Conservation (phyloP, 371 early-diverging fungal species). For the Phascolomyces articulosus region DNA sequence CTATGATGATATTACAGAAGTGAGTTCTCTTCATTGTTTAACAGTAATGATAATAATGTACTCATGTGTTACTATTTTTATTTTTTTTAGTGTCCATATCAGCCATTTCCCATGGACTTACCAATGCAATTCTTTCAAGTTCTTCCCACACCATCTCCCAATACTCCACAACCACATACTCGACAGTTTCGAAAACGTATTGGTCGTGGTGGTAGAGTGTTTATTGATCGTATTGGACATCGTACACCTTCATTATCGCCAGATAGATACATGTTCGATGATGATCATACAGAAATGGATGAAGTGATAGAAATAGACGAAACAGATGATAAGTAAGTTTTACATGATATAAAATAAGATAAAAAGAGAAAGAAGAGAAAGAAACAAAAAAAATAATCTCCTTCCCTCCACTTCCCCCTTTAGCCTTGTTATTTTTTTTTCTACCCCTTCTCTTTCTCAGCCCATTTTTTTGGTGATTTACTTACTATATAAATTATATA, state of each 20-base stretch:
- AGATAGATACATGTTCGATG: constrained; percentile 42
- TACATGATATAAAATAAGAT: too few relatives aligned
- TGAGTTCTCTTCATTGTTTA: too few relatives aligned
- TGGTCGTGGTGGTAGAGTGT: constrained; percentile 67
- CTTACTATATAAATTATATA: not conserved
- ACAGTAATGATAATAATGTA: too few relatives aligned
- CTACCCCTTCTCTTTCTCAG: not conserved
- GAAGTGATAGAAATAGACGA: constrained; percentile 30
- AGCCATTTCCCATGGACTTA: constrained; percentile 45
- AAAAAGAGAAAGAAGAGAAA: not conserved
- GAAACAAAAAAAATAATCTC: not conserved
- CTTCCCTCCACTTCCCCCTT: not conserved
- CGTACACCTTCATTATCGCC: not conserved
- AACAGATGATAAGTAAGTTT: constrained; percentile 36
- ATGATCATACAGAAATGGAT: constrained; percentile 32
- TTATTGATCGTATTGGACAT: constrained; percentile 46
- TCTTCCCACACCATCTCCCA: too few relatives aligned
- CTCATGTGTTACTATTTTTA: not conserved
- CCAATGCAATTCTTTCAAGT: constrained; percentile 38
- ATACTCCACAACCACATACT: not conserved
- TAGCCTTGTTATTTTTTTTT: too few relatives aligned
- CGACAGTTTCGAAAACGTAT: constrained; percentile 53
- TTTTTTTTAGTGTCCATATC: constrained; percentile 47
- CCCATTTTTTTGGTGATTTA: not conserved
- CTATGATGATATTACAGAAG: constrained; percentile 53